A percentile compares a stretch with the other conserved stretches of the same genome.
These are phyloP conservation scores for Chaetoscypha palmicola DNA, from an alignment of 2,329 filamentous ascomycete genomes.

Conservation along the genomic window DNA sequence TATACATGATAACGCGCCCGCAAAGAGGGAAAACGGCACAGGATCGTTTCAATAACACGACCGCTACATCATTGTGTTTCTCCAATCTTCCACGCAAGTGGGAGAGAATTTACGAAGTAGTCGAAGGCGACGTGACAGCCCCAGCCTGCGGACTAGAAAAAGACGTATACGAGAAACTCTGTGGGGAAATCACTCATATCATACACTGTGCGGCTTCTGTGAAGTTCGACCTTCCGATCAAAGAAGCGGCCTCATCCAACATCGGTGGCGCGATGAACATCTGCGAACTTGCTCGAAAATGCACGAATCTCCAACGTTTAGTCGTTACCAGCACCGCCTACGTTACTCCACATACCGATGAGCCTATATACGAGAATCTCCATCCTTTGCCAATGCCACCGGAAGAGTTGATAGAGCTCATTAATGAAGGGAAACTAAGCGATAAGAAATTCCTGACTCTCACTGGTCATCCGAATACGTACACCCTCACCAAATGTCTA, in stretches of 20 bases:
- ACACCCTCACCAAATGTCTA: conserved; percentile 11
- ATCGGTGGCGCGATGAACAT: conserved; percentile 5
- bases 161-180: background rate
- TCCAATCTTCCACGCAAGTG: conserved; percentile 3
- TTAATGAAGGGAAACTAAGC: background rate
- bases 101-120: background rate
- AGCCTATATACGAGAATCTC: conserved; percentile 2
- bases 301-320: conserved; percentile 1
- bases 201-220: conserved; percentile 12
- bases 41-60: background rate
- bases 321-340: conserved; percentile 9
- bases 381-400: conserved; percentile 2
- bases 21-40: conserved; percentile 1
- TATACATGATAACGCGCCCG: conserved; percentile 3
- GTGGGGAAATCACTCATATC: conserved; percentile 7
- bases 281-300: conserved; percentile 1
- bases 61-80: conserved; percentile 7
- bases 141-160: conserved; percentile 3
- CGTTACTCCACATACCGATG: conserved; percentile 1
- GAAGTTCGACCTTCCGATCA: conserved; percentile 7
- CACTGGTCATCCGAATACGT: conserved; percentile 10
- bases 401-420: background rate
- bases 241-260: conserved; percentile 3
- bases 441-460: conserved; percentile 1
- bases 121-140: conserved; percentile 7